Percentiles rank a stretch among this genome's conserved stretches.
Evolutionary conservation across 495 filamentous ascomycete species (phyloP).

Genomic region (Neurospora sp.): DNA sequence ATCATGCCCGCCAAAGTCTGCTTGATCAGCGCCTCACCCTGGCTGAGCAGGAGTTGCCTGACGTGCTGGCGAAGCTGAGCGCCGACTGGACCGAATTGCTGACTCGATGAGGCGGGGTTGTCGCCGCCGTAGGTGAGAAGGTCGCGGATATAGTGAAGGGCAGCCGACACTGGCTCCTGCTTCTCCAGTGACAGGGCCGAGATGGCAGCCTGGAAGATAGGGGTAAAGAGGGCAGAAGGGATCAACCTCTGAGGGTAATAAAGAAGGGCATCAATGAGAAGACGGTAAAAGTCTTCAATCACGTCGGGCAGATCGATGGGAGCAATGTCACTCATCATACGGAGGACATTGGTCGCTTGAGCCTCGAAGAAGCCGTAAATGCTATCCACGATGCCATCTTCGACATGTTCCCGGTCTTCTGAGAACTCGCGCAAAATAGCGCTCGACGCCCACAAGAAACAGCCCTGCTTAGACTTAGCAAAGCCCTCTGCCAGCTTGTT

Average conservation of each 20-base stretch:
- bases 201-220: constrained; percentile 78
- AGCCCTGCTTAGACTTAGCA: constrained; percentile 76
- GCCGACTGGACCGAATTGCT: constrained; percentile 37
- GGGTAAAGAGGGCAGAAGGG: constrained; percentile 60
- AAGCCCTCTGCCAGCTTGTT: constrained; percentile 81
- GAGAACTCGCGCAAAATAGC: constrained; percentile 93
- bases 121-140: constrained; percentile 79
- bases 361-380: constrained; percentile 93
- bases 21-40: constrained; percentile 73
- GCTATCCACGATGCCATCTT: constrained; percentile 67
- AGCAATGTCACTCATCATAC: constrained; percentile 74
- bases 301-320: constrained; percentile 90
- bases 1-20: constrained; percentile 93
- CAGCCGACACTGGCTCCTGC: constrained; percentile 78
- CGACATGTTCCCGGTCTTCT: constrained; percentile 75
- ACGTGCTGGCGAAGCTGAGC: constrained; percentile 60
- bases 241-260: constrained; percentile 83
- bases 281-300: constrained; percentile 96
- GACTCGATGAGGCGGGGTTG: constrained; percentile 63
- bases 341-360: constrained; percentile 78
- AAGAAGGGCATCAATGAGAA: constrained; percentile 79
- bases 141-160: constrained; percentile 89
- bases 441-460: constrained; percentile 94
- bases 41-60: constrained; percentile 54
- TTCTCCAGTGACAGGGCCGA: constrained; percentile 81